These are phyloP conservation scores for Fusarium cyanostomum DNA, from an alignment of 2,329 filamentous ascomycete genomes.

Conservation along the genomic window DNA sequence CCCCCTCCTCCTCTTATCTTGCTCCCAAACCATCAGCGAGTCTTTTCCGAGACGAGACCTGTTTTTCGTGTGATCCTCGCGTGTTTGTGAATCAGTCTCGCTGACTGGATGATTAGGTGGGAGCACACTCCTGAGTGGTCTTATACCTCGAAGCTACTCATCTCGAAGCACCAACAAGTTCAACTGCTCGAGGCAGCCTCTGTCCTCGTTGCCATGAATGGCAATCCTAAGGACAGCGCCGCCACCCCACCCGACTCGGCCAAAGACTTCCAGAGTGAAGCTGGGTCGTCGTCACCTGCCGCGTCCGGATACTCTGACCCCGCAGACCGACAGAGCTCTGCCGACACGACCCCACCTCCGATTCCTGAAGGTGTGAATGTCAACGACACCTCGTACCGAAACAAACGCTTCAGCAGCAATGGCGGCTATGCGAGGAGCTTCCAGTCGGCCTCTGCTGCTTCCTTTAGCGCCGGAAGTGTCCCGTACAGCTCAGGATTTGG, in stretches of 20 bases:
- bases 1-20: slow-evolving; percentile 64
- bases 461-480: slow-evolving; percentile 59
- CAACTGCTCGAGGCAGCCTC: slow-evolving; percentile 96
- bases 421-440: slow-evolving; percentile 79
- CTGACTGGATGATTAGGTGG: slow-evolving; percentile 72
- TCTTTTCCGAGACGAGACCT: slow-evolving; percentile 34
- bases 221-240: slow-evolving; percentile 56
- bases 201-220: slow-evolving; percentile 93
- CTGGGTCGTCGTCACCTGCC: slow-evolving; percentile 82
- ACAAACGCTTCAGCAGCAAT: slow-evolving; percentile 68
- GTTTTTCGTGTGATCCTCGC: slow-evolving; percentile 27
- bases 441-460: slow-evolving; percentile 72
- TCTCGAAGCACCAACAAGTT: slow-evolving; percentile 99
- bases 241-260: slow-evolving; percentile 72
- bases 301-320: slow-evolving; percentile 84
- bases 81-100: slow-evolving; percentile 37
- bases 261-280: slow-evolving; percentile 78
- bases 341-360: slow-evolving; percentile 92
- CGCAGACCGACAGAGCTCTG: slow-evolving; percentile 81
- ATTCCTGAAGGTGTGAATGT: slow-evolving; percentile 71
- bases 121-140: slow-evolving; percentile 99
- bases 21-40: slow-evolving; percentile 46
- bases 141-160: slow-evolving; percentile 94
- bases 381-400: slow-evolving; percentile 60
- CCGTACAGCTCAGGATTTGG: slow-evolving; percentile 56